These are phyloP conservation scores for Trichocladium uniseriatum DNA, from an alignment of 495 filamentous ascomycete genomes.

Conservation along the genomic window DNA sequence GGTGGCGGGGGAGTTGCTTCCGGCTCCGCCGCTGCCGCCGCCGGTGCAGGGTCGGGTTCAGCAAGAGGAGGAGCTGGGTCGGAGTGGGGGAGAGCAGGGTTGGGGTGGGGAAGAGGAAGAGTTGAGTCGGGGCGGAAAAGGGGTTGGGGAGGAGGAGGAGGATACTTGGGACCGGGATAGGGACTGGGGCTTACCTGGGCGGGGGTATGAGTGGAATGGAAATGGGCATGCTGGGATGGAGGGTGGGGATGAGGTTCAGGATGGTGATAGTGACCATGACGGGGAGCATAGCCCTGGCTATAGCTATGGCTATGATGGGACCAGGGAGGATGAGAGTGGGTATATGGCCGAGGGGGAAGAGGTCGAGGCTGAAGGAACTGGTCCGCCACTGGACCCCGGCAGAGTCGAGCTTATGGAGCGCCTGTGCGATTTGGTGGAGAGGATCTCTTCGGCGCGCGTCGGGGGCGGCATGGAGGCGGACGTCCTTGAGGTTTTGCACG, in stretches of 20 bases:
- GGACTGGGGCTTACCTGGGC: no score
- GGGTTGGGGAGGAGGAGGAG: background rate
- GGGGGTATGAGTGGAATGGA: no score
- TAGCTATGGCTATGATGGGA: no score
- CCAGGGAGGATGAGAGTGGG: background rate
- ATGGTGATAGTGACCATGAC: background rate
- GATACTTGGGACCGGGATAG: background rate
- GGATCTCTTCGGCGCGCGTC: constrained; percentile 20
- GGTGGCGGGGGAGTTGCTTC: no score
- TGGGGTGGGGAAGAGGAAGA: background rate
- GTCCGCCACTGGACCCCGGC: constrained; percentile 29
- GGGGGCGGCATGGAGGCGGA: constrained; percentile 19
- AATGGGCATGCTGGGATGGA: no score
- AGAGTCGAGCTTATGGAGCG: constrained; percentile 37
- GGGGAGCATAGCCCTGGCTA: no score
- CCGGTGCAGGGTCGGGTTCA: background rate
- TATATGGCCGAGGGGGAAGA: background rate
- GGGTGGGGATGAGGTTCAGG: background rate
- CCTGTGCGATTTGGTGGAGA: constrained; percentile 37
- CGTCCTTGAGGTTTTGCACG: constrained; percentile 28
- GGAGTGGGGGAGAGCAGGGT: background rate
- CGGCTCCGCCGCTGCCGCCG: background rate
- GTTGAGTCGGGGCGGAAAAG: background rate
- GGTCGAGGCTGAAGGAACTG: constrained; percentile 7
- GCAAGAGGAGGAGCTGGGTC: background rate